Evolutionary conservation across 176 grass and related monocot species (phyloP).

Genomic region (Oryza meridionalis): DNA sequence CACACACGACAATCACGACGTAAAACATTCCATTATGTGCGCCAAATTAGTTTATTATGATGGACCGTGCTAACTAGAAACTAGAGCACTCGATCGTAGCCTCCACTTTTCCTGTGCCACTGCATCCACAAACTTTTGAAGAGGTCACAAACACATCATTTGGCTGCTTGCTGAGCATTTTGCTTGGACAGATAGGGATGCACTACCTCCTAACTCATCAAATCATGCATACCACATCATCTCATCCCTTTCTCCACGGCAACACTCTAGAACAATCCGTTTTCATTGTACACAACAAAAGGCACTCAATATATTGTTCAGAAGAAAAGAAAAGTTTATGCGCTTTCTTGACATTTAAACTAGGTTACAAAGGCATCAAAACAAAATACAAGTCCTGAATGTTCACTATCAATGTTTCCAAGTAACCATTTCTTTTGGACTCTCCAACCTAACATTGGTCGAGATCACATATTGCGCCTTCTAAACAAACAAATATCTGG

Average conservation of each 20-base stretch:
- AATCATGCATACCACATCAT: slow-evolving; percentile 31
- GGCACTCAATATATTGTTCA: no score
- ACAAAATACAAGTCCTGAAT: background rate
- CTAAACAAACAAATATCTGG: background rate
- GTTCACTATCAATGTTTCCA: background rate
- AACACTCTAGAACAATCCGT: slow-evolving; percentile 1
- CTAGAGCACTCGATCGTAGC: background rate
- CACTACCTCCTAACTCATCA: slow-evolving; percentile 49
- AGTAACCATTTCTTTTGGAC: background rate
- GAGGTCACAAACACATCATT: slow-evolving; percentile 30
- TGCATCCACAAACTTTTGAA: slow-evolving; percentile 37
- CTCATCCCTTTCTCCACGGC: slow-evolving; percentile 13
- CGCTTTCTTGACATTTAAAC: slow-evolving; percentile 24
- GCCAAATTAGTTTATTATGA: background rate
- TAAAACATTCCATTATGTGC: background rate
- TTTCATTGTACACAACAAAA: background rate
- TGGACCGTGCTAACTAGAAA: background rate
- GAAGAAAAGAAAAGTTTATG: slow-evolving; percentile 16
- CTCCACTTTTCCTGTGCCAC: slow-evolving; percentile 28
- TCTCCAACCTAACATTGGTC: background rate
- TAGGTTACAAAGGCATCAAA: slow-evolving; percentile 19
- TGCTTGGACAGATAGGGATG: slow-evolving; percentile 50
- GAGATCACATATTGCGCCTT: background rate
- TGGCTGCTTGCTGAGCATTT: slow-evolving; percentile 36
- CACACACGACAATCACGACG: background rate